Base-by-base conservation (phyloP, 139 green algal species). In the Chlamydomonas incerta region DNA sequence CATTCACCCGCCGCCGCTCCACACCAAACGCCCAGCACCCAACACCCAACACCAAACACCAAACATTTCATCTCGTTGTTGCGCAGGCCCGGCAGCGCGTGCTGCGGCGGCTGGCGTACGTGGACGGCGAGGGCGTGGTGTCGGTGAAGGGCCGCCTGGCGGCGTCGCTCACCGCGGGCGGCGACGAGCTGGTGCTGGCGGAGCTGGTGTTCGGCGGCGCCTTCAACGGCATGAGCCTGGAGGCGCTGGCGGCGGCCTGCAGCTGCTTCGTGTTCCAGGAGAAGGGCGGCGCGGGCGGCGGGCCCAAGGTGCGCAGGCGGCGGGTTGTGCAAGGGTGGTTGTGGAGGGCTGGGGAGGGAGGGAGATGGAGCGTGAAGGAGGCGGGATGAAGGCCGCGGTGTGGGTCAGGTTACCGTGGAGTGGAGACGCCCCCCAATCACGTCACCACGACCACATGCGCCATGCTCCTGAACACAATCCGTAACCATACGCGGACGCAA, bases 231-330 rank as follows among this genome's bases (percentile, higher is more conserved):
- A 80, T 98, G 79, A 91, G 35, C 10, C 31, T 70, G 29, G 91
- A 95, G 60, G 88, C 95, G 88, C 73, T 95, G 70, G 90, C 87
- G 37, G 95, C 93, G 0, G 80, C 95, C 10, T 81, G 92, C 71
- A 93, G 90, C 26, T 97, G 94, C 89, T 95, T 96, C 60, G 92
- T 98, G 71, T 97, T 94, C 92, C 80, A 84, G 58, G 95, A 96
- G 69, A 90, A 90, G 87, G 91, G 81, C 72, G 86, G 72, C 18
- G 81, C 92, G n/a, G 87, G 82, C 21, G 87, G 81, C 23, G 69
- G 84, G 23, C 58, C 81, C 60, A 88, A 87, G 81, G 90, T 91
- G 71, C 70, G 74, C 13, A 35, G 23, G 35, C 10, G 17, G 8
- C 34, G 29, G 29, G 63, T 17, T 26, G 63, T 6, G 29, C 9